These are phyloP conservation scores for Epichloe sylvatica DNA, from an alignment of 2,329 filamentous ascomycete genomes.

Conservation along the genomic window DNA sequence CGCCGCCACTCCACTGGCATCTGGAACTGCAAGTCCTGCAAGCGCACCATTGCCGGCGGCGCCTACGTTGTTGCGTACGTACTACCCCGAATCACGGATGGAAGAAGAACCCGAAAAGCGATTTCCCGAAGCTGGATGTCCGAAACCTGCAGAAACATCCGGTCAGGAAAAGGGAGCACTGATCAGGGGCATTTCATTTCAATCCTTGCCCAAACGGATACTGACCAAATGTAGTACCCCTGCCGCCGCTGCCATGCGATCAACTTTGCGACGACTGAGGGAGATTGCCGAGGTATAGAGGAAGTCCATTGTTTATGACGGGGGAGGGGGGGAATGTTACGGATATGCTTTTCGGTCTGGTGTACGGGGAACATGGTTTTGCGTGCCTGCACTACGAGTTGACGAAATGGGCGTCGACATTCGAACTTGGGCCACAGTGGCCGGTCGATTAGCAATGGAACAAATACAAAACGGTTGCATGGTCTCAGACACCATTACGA, in stretches of 20 bases:
- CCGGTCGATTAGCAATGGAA: slow-evolving; percentile 31
- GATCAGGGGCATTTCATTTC: neutral
- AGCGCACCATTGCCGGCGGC: slow-evolving; percentile 62
- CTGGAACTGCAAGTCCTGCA: slow-evolving; percentile 93
- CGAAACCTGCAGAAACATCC: neutral
- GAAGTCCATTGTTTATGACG: slow-evolving; percentile 12
- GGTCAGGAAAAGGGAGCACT: neutral
- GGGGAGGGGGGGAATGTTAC: slow-evolving; percentile 19
- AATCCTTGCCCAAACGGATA: neutral
- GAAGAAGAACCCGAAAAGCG: neutral
- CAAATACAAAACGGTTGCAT: slow-evolving; percentile 22
- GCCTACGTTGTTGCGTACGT: slow-evolving; percentile 96
- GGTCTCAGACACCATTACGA: slow-evolving; percentile 15
- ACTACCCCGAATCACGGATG: neutral
- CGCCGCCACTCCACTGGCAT: slow-evolving; percentile 85
- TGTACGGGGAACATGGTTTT: slow-evolving; percentile 30
- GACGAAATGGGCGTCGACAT: slow-evolving; percentile 27
- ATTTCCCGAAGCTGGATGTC: neutral
- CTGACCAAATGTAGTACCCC: slow-evolving; percentile 49
- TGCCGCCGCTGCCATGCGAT: slow-evolving; percentile 85
- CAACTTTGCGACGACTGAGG: slow-evolving; percentile 90
- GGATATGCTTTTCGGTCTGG: slow-evolving; percentile 33
- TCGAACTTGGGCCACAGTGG: slow-evolving; percentile 26
- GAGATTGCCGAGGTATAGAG: slow-evolving; percentile 91
- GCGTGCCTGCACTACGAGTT: slow-evolving; percentile 29